These are phyloP conservation scores for Chlorella variabilis DNA, from an alignment of 163 green algal genomes.

Conservation along the genomic window DNA sequence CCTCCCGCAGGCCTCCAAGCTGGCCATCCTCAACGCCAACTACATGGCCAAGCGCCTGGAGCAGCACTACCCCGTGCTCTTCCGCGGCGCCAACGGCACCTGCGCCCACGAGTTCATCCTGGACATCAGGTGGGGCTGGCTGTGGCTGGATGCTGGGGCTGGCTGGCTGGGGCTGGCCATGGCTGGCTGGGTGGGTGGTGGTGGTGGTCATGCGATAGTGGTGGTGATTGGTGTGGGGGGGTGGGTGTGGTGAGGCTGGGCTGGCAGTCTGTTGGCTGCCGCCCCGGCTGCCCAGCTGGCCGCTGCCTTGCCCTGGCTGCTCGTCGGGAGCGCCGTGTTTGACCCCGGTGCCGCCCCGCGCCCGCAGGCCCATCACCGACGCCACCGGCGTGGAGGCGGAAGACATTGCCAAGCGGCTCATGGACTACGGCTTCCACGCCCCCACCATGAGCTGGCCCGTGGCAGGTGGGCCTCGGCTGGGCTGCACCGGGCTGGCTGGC, in stretches of 20 bases:
- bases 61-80: constrained; percentile 93
- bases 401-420: constrained; percentile 99
- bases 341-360: too few relatives aligned
- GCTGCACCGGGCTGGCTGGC: neutral
- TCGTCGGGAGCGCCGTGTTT: too few relatives aligned
- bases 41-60: constrained; percentile 98
- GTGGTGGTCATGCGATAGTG: neutral
- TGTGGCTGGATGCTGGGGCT: neutral
- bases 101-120: constrained; percentile 99
- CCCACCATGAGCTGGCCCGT: constrained; percentile 99
- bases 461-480: constrained; percentile 47
- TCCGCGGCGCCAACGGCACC: constrained; percentile 84
- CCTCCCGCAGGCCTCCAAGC: constrained; percentile 80
- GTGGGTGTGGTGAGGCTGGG: neutral
- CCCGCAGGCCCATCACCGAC: constrained; percentile 50
- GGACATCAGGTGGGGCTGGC: constrained; percentile 78
- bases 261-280: neutral
- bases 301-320: too few relatives aligned
- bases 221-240: neutral
- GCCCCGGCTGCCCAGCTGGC: too few relatives aligned
- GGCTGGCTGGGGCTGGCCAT: neutral
- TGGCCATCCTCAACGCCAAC: constrained; percentile 99
- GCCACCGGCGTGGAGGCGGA: constrained; percentile 92
- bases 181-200: constrained; percentile 53
- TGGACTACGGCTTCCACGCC: constrained; percentile 99